Evolutionary conservation across 2,329 filamentous ascomycete species (phyloP).

Genomic region (Fusarium coffeatum): DNA sequence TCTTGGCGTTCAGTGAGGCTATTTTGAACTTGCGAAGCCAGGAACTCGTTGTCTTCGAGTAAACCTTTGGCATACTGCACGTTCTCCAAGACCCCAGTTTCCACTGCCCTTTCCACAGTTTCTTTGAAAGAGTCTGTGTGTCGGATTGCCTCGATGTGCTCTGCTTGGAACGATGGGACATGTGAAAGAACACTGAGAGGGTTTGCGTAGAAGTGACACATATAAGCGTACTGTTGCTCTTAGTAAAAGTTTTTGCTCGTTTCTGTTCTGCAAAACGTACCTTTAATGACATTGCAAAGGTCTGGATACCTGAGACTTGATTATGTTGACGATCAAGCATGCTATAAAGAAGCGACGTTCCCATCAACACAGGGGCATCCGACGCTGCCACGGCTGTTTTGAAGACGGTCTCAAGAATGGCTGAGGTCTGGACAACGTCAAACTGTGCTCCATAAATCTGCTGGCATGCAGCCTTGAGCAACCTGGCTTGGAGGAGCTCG

Average conservation of each 20-base stretch:
- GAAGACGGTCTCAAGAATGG: conserved; percentile 79
- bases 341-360: conserved; percentile 69
- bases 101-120: conserved; percentile 62
- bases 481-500: conserved; percentile 79
- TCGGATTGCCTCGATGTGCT: conserved; percentile 75
- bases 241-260: background rate
- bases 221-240: conserved; percentile 75
- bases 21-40: conserved; percentile 59
- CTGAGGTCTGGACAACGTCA: conserved; percentile 78
- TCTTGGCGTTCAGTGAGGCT: conserved; percentile 50
- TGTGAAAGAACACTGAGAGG: conserved; percentile 73
- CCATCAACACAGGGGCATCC: conserved; percentile 70
- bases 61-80: conserved; percentile 60
- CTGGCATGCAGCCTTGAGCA: conserved; percentile 75
- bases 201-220: conserved; percentile 88
- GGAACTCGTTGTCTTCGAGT: conserved; percentile 68
- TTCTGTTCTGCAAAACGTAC: conserved; percentile 52
- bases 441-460: conserved; percentile 78
- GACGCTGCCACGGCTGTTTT: conserved; percentile 70
- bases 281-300: conserved; percentile 77
- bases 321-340: conserved; percentile 79
- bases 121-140: conserved; percentile 75
- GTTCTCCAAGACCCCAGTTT: conserved; percentile 55
- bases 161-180: conserved; percentile 58
- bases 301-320: conserved; percentile 80